Conservation (phyloP, 2,329 filamentous ascomycete species). For the Curvularia verruculosa region DNA sequence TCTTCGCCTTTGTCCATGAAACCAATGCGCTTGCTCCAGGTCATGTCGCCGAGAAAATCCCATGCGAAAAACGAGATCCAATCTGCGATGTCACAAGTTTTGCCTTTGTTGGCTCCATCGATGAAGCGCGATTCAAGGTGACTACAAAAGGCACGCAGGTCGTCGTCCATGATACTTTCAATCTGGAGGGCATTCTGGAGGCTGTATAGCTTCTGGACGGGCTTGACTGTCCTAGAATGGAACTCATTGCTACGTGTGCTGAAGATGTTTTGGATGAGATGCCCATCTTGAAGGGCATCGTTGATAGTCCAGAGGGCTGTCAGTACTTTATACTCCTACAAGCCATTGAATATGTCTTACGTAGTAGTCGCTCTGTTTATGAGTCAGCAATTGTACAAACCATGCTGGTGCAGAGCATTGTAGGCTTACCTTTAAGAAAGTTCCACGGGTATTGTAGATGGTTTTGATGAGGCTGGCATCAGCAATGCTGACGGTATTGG, state of each 20-base stretch:
- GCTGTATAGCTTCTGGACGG: conserved; percentile 41
- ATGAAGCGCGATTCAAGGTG: conserved; percentile 39
- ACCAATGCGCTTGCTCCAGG: conserved; percentile 51
- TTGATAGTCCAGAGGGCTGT: conserved; percentile 25
- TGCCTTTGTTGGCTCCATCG: conserved; percentile 28
- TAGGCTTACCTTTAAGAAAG: conserved; percentile 36
- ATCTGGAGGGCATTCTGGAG: conserved; percentile 34
- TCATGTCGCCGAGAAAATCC: conserved; percentile 49
- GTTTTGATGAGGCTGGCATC: conserved; percentile 41
- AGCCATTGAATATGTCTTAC: conserved; percentile 2
- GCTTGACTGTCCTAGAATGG: conserved; percentile 32
- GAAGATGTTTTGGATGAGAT: conserved; percentile 42
- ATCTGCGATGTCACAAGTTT: conserved; percentile 41
- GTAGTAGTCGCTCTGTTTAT: conserved; percentile 39
- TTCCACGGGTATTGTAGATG: conserved; percentile 42
- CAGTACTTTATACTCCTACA: neutral
- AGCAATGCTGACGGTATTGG: conserved; percentile 39
- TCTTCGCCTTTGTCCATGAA: conserved; percentile 52
- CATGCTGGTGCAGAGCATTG: neutral
- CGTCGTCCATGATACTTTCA: conserved; percentile 36
- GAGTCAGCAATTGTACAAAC: neutral
- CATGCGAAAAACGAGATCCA: conserved; percentile 43
- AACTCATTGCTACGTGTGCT: conserved; percentile 42
- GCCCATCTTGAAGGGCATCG: conserved; percentile 41
- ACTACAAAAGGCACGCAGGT: conserved; percentile 27